Evolutionary conservation across 768 basidiomycete species (phyloP).

Genomic region (Dioszegia hungarica): DNA sequence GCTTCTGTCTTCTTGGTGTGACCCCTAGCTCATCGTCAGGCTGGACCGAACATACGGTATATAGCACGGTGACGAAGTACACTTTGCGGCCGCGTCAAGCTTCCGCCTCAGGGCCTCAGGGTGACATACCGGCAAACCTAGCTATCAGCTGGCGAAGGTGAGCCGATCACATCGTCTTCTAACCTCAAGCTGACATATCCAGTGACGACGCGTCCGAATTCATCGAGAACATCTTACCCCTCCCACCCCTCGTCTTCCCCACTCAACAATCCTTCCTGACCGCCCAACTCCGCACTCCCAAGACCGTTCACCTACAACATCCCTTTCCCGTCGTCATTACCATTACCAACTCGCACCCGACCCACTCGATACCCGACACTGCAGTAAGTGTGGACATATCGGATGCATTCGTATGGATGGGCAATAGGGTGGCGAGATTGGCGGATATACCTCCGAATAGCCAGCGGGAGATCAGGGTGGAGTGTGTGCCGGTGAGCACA

Average conservation of each 20-base stretch:
- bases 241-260: constrained; percentile 63
- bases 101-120: background rate
- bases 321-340: constrained; percentile 49
- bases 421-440: constrained; percentile 62
- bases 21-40: background rate
- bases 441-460: constrained; percentile 67
- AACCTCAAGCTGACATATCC: background rate
- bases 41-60: background rate
- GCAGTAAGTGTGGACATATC: constrained; percentile 66
- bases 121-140: background rate
- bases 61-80: background rate
- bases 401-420: constrained; percentile 77
- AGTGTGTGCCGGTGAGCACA: constrained; percentile 32
- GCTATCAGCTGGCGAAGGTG: background rate
- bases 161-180: too few relatives aligned
- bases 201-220: background rate
- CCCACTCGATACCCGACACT: constrained; percentile 63
- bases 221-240: constrained; percentile 52
- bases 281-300: constrained; percentile 57
- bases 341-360: constrained; percentile 63
- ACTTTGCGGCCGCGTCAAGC: background rate
- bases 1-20: background rate
- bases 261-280: constrained; percentile 56
- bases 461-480: constrained; percentile 12
- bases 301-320: constrained; percentile 55